A percentile compares a stretch with the other conserved stretches of the same genome.
These are phyloP conservation scores for Aspergillus versicolor DNA, from an alignment of 2,329 filamentous ascomycete species.

Conservation along the genomic window DNA sequence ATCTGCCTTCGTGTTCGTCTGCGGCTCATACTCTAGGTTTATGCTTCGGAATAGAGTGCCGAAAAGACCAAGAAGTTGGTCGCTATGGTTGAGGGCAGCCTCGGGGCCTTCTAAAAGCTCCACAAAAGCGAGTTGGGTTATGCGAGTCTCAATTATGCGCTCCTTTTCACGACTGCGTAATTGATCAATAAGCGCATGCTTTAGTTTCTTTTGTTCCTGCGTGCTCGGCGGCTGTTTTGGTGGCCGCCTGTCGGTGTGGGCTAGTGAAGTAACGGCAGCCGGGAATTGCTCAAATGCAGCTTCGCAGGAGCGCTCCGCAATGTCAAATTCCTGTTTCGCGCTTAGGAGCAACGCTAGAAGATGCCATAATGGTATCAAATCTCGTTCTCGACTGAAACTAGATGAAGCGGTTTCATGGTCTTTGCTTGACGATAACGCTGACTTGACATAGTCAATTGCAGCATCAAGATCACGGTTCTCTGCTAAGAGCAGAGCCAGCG, in stretches of 20 bases:
- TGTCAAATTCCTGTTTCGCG: slow-evolving; percentile 78
- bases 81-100: slow-evolving; percentile 81
- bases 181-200: slow-evolving; percentile 65
- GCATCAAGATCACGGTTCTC: slow-evolving; percentile 78
- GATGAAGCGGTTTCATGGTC: slow-evolving; percentile 25
- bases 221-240: slow-evolving; percentile 25
- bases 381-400: slow-evolving; percentile 39
- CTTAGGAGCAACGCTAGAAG: slow-evolving; percentile 82
- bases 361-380: slow-evolving; percentile 84
- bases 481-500: slow-evolving; percentile 79
- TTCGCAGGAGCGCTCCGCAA: slow-evolving; percentile 80
- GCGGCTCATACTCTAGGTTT: slow-evolving; percentile 36
- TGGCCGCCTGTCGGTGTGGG: slow-evolving; percentile 52
- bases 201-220: slow-evolving; percentile 20
- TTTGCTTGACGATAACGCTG: slow-evolving; percentile 63
- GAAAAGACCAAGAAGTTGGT: slow-evolving; percentile 81
- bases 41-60: slow-evolving; percentile 73
- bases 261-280: slow-evolving; percentile 68
- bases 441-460: slow-evolving; percentile 80
- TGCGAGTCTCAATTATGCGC: slow-evolving; percentile 87
- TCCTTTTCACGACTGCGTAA: slow-evolving; percentile 85
- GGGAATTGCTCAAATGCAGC: slow-evolving; percentile 89
- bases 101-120: slow-evolving; percentile 82
- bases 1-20: slow-evolving; percentile 22
- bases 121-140: slow-evolving; percentile 83